Base-by-base conservation (phyloP, 2,329 filamentous ascomycete species). In the Didymella glomerata region DNA sequence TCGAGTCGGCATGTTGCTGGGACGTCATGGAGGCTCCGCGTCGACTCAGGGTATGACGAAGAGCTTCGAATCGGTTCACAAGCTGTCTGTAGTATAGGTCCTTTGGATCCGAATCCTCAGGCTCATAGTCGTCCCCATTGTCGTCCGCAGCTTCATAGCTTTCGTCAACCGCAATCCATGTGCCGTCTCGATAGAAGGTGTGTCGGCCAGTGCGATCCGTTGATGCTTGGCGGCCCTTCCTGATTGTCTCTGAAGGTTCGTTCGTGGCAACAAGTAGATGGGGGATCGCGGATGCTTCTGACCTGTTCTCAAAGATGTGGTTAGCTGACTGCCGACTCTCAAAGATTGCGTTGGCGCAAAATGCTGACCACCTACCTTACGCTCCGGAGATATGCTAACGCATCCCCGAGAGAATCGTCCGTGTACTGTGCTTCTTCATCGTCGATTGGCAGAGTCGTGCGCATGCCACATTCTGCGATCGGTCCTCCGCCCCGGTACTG, bases 151-250 rank as follows among this genome's bases (percentile, higher is more conserved):
- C 41, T n/a, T 52, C 32, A 38, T 54, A 30, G 28, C 50, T 50
- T 16, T 73, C 66, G 13, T 82, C 78, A 0, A 86, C 83, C 2
- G 84, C 81, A 24, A 89, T 86, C 74, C 92, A 97, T 36, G 91
- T 90, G 48, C 92, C 93, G 66, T 96, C 91, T 16, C 87, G 81
- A 73, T 91, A 95, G 70, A 86, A 88, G 11, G 89, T 90, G 54
- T 84, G 78, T 22, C 82, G 79, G 68, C 77, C 62, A 6, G 81
- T 81, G 56, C 80, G 73, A 9, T 80, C 70, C 68, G 87, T 87
- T 41, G 84, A 80, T 32, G 72, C 67, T 20, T 76, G 69, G 52
- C 79, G 71, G 25, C 22, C 10, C 24, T 59, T 50, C 34, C 47
- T 48, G 16, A 64, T 49, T 8, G 56, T 44, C 20, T 73, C 66